Conservation (phyloP, 495 filamentous ascomycete genomes). For the Annulohypoxylon bovei region DNA sequence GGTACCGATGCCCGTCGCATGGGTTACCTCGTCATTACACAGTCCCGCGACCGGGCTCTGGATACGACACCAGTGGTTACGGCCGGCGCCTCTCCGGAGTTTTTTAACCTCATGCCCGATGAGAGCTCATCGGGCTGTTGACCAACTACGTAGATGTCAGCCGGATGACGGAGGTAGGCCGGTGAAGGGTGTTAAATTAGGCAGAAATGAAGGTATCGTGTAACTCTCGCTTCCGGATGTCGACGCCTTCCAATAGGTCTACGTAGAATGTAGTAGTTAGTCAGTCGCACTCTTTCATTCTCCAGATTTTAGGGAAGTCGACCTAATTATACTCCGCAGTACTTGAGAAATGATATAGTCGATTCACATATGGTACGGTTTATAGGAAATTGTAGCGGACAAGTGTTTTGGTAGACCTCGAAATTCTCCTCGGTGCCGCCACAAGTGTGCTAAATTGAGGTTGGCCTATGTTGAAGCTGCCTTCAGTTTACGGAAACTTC, state of each 20-base stretch:
- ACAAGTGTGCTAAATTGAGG: no score
- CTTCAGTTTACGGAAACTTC: no score
- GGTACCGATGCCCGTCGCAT: constrained; percentile 9
- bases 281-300: no score
- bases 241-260: no score
- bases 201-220: not conserved
- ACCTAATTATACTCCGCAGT: no score
- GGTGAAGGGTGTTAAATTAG: not conserved
- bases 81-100: constrained; percentile 29
- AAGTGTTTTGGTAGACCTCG: no score
- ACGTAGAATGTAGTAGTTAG: not conserved
- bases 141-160: not conserved
- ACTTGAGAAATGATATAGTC: no score
- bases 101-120: constrained; percentile 13
- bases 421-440: no score
- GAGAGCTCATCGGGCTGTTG: not conserved
- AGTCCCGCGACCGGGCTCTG: not conserved
- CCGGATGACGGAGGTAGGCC: not conserved
- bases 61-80: constrained; percentile 16
- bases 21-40: constrained; percentile 14
- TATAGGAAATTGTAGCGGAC: no score
- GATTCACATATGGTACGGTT: no score
- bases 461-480: no score
- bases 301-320: not conserved
- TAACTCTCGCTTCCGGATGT: not conserved